Base-by-base conservation (phyloP, 1,284 basidiomycete genomes). In the Cryptococcus sp. region DNA sequence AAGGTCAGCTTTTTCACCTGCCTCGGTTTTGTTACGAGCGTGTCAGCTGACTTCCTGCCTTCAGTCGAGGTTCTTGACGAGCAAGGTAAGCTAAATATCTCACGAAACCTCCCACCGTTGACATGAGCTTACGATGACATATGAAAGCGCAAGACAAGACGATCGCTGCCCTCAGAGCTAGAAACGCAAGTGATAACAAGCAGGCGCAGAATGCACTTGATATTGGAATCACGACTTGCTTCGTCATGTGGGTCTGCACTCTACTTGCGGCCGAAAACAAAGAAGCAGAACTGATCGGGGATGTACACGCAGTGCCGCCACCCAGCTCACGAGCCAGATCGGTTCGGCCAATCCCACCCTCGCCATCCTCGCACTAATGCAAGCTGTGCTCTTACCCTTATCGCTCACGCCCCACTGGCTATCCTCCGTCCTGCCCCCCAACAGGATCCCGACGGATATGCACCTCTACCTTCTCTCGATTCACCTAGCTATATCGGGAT, bases 111-210 rank as follows among this genome's bases (percentile, higher is more conserved):
- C 13, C 13, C 20, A 4, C 16, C 17, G 13, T 44, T n/a, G 16
- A 17, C 41, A 5, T 44, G n/a, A n/a, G 42, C 42, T 45, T 42
- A 19, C 23, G 19, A 20, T 55, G 15, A 55, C 42, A 0, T 23
- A 27, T 16, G 16, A 11, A 54, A 75, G 74, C 72, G 49, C 75
- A 77, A 60, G 73, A 74, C 8, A 56, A 61, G 7, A 68, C 73
- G 62, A 75, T 77, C 54, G 27, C 38, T 16, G 22, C 57, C 2
- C 50, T 77, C n/a, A 47, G 65, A 31, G 22, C 35, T 16, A 68
- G 68, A 63, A 69, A 71, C 23, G 58, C 48, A 2, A 31, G 23
- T n/a, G 61, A 70, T 54, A 72, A 70, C 48, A 42, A 50, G 17
- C 60, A 60, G 22, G 61, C 64, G 17, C 63, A 69, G 22, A 60